Evolutionary conservation across 2,329 filamentous ascomycete species (phyloP).

Genomic region (Penicillium sp.): DNA sequence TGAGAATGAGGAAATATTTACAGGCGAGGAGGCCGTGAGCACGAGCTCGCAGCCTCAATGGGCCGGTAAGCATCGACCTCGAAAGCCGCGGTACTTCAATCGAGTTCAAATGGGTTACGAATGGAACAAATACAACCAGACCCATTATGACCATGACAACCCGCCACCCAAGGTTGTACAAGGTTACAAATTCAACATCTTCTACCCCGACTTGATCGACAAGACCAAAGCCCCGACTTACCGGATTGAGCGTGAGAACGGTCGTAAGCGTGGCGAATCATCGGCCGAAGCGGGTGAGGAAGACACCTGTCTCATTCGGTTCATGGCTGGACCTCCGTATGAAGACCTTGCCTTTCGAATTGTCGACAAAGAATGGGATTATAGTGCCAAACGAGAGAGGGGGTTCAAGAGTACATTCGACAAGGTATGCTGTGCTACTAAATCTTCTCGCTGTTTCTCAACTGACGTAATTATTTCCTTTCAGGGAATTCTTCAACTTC

Average conservation of each 20-base stretch:
- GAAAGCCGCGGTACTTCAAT: conserved; percentile 97
- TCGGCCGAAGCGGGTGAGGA: conserved; percentile 92
- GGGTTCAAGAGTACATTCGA: conserved; percentile 97
- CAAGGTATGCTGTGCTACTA: conserved; percentile 63
- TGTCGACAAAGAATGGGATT: conserved; percentile 98
- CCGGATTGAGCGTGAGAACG: conserved; percentile 90
- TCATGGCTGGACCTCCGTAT: conserved; percentile 92
- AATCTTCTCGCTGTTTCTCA: not conserved
- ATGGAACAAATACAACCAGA: conserved; percentile 99
- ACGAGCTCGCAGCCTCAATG: conserved; percentile 67
- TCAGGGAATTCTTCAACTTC: conserved; percentile 88
- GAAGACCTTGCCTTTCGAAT: conserved; percentile 97
- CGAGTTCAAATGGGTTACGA: conserved; percentile 98
- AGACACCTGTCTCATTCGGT: conserved; percentile 93
- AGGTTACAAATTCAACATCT: conserved; percentile 99
- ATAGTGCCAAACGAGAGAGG: conserved; percentile 88
- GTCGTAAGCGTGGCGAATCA: conserved; percentile 82
- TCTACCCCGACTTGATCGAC: conserved; percentile 96
- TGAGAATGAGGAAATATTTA: conserved; percentile 95
- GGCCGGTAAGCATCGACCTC: conserved; percentile 79
- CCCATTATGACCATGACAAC: conserved; percentile 97
- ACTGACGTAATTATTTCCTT: conserved; percentile 10
- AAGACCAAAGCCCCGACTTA: conserved; percentile 93
- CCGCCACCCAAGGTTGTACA: conserved; percentile 97
- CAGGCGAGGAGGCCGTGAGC: conserved; percentile 77